A percentile compares a stretch with the other conserved stretches of the same genome.
phyloP scores from a whole-genome alignment of 2,329 filamentous ascomycete species.

The Penicillium verrucosum region DNA sequence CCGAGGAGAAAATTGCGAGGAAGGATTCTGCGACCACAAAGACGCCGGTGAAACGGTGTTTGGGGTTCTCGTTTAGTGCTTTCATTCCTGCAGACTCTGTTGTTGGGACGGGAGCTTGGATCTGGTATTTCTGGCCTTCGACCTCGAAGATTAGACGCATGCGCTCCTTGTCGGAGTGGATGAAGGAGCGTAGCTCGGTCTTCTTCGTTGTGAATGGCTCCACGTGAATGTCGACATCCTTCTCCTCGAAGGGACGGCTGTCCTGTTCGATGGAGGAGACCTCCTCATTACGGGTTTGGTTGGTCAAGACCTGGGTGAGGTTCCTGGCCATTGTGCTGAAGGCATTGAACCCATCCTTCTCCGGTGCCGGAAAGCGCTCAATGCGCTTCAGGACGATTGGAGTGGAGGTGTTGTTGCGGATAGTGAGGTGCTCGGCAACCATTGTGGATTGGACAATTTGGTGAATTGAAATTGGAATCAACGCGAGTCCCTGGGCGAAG shows the following conservation, averaged over 20 bases:
- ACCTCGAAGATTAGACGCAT: conserved; percentile 71
- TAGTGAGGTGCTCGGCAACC: conserved; percentile 54
- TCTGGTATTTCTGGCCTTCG: conserved; percentile 63
- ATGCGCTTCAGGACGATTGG: conserved; percentile 69
- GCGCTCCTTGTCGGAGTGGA: conserved; percentile 59
- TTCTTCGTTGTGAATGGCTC: conserved; percentile 64
- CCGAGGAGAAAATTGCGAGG: conserved; percentile 66
- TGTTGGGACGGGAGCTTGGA: conserved; percentile 66
- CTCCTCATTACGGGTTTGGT: conserved; percentile 42
- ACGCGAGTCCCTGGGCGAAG: not conserved
- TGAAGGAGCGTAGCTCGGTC: conserved; percentile 61
- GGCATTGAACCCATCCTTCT: conserved; percentile 33
- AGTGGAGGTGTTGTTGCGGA: conserved; percentile 77
- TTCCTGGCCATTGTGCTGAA: conserved; percentile 47
- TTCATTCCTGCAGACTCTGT: conserved; percentile 60
- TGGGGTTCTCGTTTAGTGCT: conserved; percentile 53
- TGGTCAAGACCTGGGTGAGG: conserved; percentile 45
- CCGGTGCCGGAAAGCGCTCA: conserved; percentile 66
- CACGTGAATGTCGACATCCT: conserved; percentile 62
- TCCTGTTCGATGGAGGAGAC: conserved; percentile 48
- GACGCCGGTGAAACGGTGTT: conserved; percentile 61
- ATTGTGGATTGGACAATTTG: conserved; percentile 22
- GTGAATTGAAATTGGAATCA: not conserved
- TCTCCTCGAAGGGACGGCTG: conserved; percentile 58
- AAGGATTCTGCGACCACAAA: conserved; percentile 57